Conservation (phyloP, 176 grass and related monocot species). For the Oryza punctata region DNA sequence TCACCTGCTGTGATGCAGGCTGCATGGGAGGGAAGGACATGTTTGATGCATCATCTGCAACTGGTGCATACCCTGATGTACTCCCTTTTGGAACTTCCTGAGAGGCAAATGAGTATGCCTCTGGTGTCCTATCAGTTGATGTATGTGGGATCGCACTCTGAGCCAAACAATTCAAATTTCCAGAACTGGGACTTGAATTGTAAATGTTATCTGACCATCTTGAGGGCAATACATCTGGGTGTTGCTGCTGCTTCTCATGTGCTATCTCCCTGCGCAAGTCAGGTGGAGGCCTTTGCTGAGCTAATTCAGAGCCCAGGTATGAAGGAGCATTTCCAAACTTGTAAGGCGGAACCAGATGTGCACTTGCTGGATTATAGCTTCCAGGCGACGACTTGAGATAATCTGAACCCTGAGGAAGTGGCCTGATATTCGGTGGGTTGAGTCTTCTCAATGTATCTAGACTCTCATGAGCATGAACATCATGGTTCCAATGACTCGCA, state of each 20-base stretch:
- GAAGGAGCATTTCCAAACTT: conserved; percentile 44
- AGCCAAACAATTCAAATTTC: conserved; percentile 32
- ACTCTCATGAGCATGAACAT: conserved; percentile 37
- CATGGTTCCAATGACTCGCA: conserved; percentile 29
- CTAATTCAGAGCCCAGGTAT: conserved; percentile 42
- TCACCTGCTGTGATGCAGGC: conserved; percentile 33
- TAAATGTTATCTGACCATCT: conserved; percentile 41
- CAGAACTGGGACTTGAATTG: conserved; percentile 40
- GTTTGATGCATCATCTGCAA: conserved; percentile 51
- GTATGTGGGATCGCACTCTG: conserved; percentile 30
- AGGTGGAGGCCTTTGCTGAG: conserved; percentile 35
- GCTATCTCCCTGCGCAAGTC: conserved; percentile 34
- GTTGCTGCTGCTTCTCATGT: conserved; percentile 42
- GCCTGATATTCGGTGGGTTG: conserved; percentile 47
- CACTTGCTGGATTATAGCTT: conserved; percentile 33
- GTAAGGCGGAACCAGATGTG: conserved; percentile 39
- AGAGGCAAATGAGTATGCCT: conserved; percentile 30
- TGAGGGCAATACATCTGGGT: conserved; percentile 35
- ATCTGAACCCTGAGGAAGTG: conserved; percentile 47
- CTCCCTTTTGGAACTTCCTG: conserved; percentile 38
- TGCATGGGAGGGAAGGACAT: conserved; percentile 36
- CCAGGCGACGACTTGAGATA: conserved; percentile 43
- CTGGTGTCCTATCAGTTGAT: conserved; percentile 26
- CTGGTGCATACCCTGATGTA: conserved; percentile 37
- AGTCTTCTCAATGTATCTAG: conserved; percentile 37